Evolutionary conservation across 768 basidiomycete species (phyloP).

Genomic region (Tylopilus rubrobrunneus): DNA sequence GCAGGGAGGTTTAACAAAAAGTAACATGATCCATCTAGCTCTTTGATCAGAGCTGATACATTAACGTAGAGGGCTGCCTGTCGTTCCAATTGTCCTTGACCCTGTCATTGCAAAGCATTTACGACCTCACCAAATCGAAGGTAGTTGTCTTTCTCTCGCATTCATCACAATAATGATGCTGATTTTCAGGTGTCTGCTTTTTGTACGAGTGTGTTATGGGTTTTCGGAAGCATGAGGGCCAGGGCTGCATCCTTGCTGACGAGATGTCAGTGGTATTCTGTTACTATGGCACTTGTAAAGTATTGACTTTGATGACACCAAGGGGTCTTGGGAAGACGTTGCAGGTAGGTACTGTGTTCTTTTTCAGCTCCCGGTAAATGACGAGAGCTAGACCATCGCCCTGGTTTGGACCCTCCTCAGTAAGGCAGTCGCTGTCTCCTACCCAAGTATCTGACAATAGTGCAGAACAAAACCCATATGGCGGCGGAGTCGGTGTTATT

Average conservation of each 20-base stretch:
- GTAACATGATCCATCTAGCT: conserved; percentile 33
- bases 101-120: conserved; percentile 74
- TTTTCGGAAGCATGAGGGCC: conserved; percentile 81
- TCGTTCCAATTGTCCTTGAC: conserved; percentile 86
- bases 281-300: not conserved
- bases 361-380: conserved; percentile 1
- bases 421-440: conserved; percentile 35
- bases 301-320: conserved; percentile 15
- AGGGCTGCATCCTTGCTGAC: conserved; percentile 95
- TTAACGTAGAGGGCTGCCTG: conserved; percentile 47
- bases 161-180: not conserved
- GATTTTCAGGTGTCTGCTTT: conserved; percentile 66
- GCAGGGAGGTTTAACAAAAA: conserved; percentile 66
- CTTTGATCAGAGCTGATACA: conserved; percentile 1
- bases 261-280: conserved; percentile 64
- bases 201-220: conserved; percentile 98
- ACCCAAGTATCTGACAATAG: not conserved
- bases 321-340: conserved; percentile 98
- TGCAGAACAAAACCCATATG: conserved; percentile 82
- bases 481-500: conserved; percentile 46
- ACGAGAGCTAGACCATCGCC: conserved; percentile 61
- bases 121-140: conserved; percentile 88
- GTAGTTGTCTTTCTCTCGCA: conserved; percentile 33
- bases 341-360: conserved; percentile 42
- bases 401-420: conserved; percentile 91